Conservation (phyloP, 139 green algal species). For the Diplosphaera chodatii region DNA sequence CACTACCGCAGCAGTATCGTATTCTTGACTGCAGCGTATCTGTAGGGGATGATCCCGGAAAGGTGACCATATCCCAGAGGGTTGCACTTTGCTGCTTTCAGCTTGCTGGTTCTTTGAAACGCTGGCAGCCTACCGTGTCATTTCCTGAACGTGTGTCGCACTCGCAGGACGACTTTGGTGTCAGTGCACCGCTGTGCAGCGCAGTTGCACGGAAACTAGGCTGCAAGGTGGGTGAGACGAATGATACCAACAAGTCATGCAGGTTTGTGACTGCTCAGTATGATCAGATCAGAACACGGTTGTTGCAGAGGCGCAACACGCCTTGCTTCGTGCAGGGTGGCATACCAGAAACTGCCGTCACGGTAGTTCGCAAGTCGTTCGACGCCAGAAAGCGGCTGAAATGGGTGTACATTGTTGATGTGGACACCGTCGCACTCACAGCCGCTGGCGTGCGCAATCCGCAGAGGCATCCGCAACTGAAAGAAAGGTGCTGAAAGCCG, state of each 20-base stretch:
- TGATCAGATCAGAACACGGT: too few relatives aligned
- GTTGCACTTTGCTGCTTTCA: too few relatives aligned
- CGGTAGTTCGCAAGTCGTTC: slow-evolving; percentile 53
- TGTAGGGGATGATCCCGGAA: slow-evolving; percentile 44
- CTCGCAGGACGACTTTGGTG: slow-evolving; percentile 38
- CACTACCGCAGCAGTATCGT: not conserved
- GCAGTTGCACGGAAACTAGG: slow-evolving; percentile 28
- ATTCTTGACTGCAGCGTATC: slow-evolving; percentile 45
- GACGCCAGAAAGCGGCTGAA: slow-evolving; percentile 32
- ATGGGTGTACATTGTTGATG: slow-evolving; percentile 65
- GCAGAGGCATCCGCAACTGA: not conserved
- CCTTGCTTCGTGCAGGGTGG: not conserved
- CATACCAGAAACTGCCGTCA: slow-evolving; percentile 6
- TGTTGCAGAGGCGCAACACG: too few relatives aligned
- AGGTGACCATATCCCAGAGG: too few relatives aligned
- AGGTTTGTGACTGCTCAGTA: too few relatives aligned
- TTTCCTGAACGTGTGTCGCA: too few relatives aligned
- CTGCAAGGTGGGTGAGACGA: not conserved
- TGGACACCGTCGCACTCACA: slow-evolving; percentile 17
- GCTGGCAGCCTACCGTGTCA: too few relatives aligned
- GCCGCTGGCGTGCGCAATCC: slow-evolving; percentile 9
- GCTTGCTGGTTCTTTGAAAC: too few relatives aligned
- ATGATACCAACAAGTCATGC: too few relatives aligned
- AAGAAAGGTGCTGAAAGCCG: slow-evolving; percentile 22
- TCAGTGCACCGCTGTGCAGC: slow-evolving; percentile 21